Evolutionary conservation across 306 rosid genomes (phyloP).

Genomic region (Psophocarpus tetragonolobus): DNA sequence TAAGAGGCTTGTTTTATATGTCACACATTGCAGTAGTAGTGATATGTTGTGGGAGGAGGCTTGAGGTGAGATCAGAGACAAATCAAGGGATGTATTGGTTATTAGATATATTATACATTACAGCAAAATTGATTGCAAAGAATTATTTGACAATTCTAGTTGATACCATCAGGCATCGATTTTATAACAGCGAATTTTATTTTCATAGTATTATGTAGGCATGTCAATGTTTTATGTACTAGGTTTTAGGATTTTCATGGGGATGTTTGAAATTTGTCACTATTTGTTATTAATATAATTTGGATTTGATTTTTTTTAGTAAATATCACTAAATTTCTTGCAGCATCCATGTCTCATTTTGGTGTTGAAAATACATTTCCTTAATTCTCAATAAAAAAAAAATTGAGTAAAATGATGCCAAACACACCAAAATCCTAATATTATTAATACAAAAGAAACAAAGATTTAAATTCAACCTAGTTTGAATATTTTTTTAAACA

Average conservation of each 20-base stretch:
- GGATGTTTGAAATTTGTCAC: background rate
- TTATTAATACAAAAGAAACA: background rate
- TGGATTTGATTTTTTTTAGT: background rate
- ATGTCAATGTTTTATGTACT: conserved; percentile 9
- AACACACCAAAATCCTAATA: background rate
- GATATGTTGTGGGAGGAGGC: conserved; percentile 42
- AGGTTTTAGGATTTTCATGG: too few species aligned
- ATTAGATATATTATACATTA: conserved; percentile 27
- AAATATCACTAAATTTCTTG: background rate
- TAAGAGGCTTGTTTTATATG: conserved; percentile 22
- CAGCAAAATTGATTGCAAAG: conserved; percentile 22
- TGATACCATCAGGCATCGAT: background rate
- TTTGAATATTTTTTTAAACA: background rate
- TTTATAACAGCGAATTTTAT: conserved; percentile 32
- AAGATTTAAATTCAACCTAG: background rate
- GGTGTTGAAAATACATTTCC: background rate
- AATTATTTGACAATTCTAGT: conserved; percentile 15
- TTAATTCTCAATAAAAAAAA: background rate
- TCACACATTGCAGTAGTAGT: conserved; percentile 36
- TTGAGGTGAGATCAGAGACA: conserved; percentile 48
- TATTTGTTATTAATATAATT: background rate
- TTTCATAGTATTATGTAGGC: conserved; percentile 9
- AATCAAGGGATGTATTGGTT: conserved; percentile 27
- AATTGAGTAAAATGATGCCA: background rate
- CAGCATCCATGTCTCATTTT: background rate